Evolutionary conservation across 139 green algal genomes (phyloP).

Genomic region (Pleodorina starrii): DNA sequence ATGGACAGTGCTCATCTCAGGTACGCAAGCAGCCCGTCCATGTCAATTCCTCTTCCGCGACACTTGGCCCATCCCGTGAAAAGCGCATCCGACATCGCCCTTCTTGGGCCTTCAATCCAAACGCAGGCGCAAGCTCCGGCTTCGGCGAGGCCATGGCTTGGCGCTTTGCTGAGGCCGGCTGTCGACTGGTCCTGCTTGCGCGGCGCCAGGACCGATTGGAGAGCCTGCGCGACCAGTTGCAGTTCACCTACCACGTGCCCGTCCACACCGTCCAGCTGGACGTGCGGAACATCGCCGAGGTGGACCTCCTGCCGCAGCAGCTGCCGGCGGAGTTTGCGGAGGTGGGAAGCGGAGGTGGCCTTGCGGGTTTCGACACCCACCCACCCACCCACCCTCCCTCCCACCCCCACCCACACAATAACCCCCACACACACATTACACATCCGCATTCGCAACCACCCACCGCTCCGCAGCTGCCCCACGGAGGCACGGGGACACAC

Average conservation of each 20-base stretch:
- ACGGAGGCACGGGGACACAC: too few relatives aligned
- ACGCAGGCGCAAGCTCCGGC: constrained; percentile 74
- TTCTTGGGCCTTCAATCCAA: too few relatives aligned
- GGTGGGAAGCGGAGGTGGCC: constrained; percentile 9
- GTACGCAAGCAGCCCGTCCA: constrained; percentile 3
- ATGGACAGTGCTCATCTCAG: constrained; percentile 70
- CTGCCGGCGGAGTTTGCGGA: constrained; percentile 74
- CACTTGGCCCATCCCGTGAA: too few relatives aligned
- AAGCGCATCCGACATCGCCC: too few relatives aligned
- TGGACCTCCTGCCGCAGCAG: constrained; percentile 57
- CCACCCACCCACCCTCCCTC: neutral
- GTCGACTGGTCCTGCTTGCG: constrained; percentile 80
- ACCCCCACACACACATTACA: neutral
- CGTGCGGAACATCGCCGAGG: constrained; percentile 70
- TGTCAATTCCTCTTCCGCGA: neutral
- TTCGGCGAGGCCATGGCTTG: constrained; percentile 83
- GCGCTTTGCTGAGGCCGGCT: constrained; percentile 81
- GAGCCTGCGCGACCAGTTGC: constrained; percentile 61
- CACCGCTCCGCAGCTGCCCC: too few relatives aligned
- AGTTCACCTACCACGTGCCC: constrained; percentile 34
- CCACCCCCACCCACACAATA: neutral
- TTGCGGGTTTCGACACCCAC: neutral
- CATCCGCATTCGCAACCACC: too few relatives aligned
- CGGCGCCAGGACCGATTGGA: constrained; percentile 76
- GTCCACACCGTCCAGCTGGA: constrained; percentile 64